Base-by-base conservation (phyloP, 305 asterid species). In the Fraxinus latifolia region DNA sequence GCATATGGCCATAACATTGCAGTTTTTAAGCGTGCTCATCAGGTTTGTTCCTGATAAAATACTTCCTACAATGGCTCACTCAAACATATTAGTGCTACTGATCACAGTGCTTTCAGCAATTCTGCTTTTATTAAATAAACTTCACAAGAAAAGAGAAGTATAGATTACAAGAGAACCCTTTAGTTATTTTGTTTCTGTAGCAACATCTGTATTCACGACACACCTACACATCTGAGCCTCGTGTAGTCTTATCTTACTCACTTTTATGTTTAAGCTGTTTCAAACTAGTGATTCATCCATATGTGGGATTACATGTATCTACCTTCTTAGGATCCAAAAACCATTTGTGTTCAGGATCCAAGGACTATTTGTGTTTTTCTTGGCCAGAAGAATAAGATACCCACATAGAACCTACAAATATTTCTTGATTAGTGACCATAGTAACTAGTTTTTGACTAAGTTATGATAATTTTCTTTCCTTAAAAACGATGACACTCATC, bases 21-120 rank as follows among this genome's bases (percentile, higher is more conserved):
- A 47, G 97, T 95, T 83, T 90, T 95, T 81, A 92, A 87, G 89
- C 99, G 98, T 86, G 96, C 94, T 79, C 97, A 94, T 89, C 93
- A 84, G 99, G 99, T 95, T 81, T 80, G 67, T 81, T 65, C 7
- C 33, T 70, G 82, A 55, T 72, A 75, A 53, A 39, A 65, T 19
- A 33, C 67, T 44, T 53, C n/a, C 77, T 19, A 19, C 77, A 42
- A 47, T 36, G 3, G 33, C 42, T 79, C 47, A 71, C 31, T 23
- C 58, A 34, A 44, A 37, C 33, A 12, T 21, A 7, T 21, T 23
- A 2, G 33, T 3, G 74, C 36, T 3, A 67, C 36, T 67, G 17
- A 67, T 67, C 17, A 29, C 17, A 74, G 31, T 12, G n/a, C 19
- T 3, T 74, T 19, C 23, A 37, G 55, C 31, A 47, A 29, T 42